Percentiles rank a stretch among this genome's conserved stretches.
phyloP scores from a whole-genome alignment of 2,329 filamentous ascomycete genomes.

The Tolypocladium tropicale region DNA sequence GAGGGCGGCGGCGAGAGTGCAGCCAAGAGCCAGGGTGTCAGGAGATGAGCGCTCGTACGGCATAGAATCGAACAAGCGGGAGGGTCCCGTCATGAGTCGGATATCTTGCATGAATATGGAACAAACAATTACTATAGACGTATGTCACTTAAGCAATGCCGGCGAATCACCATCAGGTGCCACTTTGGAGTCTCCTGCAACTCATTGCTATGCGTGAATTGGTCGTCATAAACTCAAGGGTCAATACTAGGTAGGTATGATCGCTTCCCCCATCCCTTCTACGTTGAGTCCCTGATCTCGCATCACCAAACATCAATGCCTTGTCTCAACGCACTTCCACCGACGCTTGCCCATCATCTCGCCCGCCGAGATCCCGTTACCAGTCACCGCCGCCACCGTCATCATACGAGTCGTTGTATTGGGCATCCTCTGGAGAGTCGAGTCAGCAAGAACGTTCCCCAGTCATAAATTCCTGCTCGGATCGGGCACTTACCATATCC shows the following conservation, averaged over 20 bases:
- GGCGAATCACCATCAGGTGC: not conserved
- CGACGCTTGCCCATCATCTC: not conserved
- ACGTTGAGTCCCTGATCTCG: not conserved
- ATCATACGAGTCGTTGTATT: conserved; percentile 18
- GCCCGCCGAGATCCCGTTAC: not conserved
- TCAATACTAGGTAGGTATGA: not conserved
- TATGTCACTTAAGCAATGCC: not conserved
- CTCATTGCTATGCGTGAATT: not conserved
- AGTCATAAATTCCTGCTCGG: not conserved
- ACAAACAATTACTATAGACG: not conserved
- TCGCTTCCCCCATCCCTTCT: not conserved
- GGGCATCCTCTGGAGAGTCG: conserved; percentile 15
- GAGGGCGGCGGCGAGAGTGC: conserved; percentile 11
- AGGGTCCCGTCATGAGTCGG: not conserved
- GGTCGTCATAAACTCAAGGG: not conserved
- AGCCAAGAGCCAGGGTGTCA: conserved; percentile 31
- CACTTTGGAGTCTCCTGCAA: not conserved
- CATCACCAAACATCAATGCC: not conserved
- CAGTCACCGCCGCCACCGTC: conserved; percentile 11
- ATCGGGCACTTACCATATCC: conserved; percentile 27
- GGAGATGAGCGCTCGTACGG: conserved; percentile 12
- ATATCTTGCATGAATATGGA: not conserved
- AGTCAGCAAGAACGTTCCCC: conserved; percentile 7
- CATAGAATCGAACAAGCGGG: not conserved
- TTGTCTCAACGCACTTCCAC: not conserved